Conservation (phyloP, 2,329 filamentous ascomycete genomes). For the Paraphoma chrysanthemicola region DNA sequence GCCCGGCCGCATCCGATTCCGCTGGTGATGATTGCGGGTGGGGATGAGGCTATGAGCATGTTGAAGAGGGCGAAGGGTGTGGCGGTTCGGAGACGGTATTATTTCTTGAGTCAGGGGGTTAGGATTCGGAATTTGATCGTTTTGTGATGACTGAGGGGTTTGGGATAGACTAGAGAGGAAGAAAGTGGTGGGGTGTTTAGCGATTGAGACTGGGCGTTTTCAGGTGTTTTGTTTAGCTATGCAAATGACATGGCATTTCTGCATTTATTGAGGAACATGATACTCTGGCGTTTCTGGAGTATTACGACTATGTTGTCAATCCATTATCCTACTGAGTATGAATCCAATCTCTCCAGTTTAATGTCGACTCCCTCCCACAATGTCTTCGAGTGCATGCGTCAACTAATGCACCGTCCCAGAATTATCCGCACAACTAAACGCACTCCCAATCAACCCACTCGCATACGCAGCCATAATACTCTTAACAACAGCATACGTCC, state of each 20-base stretch:
- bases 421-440: constrained; percentile 26
- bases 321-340: too few relatives aligned
- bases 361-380: too few relatives aligned
- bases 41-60: constrained; percentile 68
- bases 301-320: too few relatives aligned
- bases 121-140: constrained; percentile 81
- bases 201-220: neutral
- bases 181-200: neutral
- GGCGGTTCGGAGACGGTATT: constrained; percentile 79
- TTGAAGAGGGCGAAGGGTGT: constrained; percentile 70
- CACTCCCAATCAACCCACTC: constrained; percentile 50
- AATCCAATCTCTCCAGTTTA: too few relatives aligned
- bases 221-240: too few relatives aligned
- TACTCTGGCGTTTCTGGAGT: too few relatives aligned
- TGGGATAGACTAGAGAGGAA: neutral
- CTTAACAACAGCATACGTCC: constrained; percentile 56
- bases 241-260: too few relatives aligned
- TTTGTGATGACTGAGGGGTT: constrained; percentile 42
- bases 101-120: constrained; percentile 80
- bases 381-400: too few relatives aligned
- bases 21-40: constrained; percentile 81
- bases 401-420: constrained; percentile 9
- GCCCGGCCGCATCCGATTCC: constrained; percentile 75
- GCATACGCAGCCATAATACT: constrained; percentile 59
- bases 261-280: too few relatives aligned